Evolutionary conservation across 148 eudicot genomes (phyloP).

Genomic region (Vaccinium macrocarpon): DNA sequence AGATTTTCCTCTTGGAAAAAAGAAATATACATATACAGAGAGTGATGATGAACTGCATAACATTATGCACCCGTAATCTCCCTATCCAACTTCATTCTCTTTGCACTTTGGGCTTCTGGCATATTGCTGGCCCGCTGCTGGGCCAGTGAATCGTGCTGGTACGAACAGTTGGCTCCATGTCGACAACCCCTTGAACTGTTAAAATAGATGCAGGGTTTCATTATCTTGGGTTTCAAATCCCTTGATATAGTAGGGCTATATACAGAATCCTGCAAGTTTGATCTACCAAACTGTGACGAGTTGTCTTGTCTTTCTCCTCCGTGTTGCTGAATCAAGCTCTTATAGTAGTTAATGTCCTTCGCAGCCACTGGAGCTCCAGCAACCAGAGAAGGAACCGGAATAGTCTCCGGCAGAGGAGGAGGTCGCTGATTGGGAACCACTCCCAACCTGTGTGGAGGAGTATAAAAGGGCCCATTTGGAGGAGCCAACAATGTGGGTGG

Average conservation of each 20-base stretch:
- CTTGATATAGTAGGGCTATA: conserved; percentile 35
- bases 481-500: conserved; percentile 25
- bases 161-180: conserved; percentile 63
- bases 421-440: conserved; percentile 26
- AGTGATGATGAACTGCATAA: conserved; percentile 15
- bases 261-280: conserved; percentile 23
- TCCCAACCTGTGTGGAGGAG: conserved; percentile 30
- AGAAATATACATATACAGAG: conserved; percentile 12
- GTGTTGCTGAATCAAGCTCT: conserved; percentile 75
- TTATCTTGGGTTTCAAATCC: conserved; percentile 46
- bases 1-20: conserved; percentile 14
- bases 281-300: conserved; percentile 25
- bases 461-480: conserved; percentile 35
- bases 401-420: conserved; percentile 13
- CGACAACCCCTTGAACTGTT: conserved; percentile 69
- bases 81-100: conserved; percentile 79
- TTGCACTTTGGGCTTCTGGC: conserved; percentile 57
- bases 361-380: conserved; percentile 19
- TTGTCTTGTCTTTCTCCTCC: conserved; percentile 57
- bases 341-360: conserved; percentile 59
- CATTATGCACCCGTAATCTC: conserved; percentile 55
- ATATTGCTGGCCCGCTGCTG: conserved; percentile 41
- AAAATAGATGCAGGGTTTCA: conserved; percentile 67
- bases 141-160: conserved; percentile 46
- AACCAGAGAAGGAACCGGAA: conserved; percentile 20